A percentile compares a stretch with the other conserved stretches of the same genome.
Evolutionary conservation across 2,329 filamentous ascomycete genomes (phyloP).

Genomic region (Emmonsiellopsis sp.): DNA sequence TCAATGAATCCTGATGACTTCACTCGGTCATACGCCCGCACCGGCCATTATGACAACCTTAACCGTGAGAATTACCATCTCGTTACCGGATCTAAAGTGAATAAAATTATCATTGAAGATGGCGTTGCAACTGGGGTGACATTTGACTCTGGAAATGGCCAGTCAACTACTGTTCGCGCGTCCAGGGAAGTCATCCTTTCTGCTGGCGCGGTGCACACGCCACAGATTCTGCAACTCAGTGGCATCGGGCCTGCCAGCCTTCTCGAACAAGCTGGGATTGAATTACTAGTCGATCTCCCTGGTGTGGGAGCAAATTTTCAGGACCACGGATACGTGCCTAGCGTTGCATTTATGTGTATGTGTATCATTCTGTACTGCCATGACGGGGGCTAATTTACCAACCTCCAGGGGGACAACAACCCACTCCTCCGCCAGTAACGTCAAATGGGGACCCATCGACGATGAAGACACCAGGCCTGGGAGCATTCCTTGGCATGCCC

Average conservation of each 20-base stretch:
- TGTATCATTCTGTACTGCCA: background rate
- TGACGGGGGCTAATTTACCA: background rate
- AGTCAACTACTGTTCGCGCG: background rate
- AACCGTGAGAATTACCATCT: constrained; percentile 2
- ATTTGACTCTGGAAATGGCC: background rate
- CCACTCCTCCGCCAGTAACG: background rate
- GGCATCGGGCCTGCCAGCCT: constrained; percentile 35
- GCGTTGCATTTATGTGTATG: background rate
- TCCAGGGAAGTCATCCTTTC: constrained; percentile 31
- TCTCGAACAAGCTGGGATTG: constrained; percentile 30
- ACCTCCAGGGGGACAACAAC: background rate
- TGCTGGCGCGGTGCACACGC: constrained; percentile 31
- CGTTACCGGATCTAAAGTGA: constrained; percentile 9
- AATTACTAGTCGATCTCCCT: constrained; percentile 35
- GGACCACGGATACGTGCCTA: constrained; percentile 9
- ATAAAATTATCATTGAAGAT: constrained; percentile 9
- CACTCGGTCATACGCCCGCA: background rate
- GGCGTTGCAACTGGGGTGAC: background rate
- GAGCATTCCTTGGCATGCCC: background rate
- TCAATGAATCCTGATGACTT: background rate
- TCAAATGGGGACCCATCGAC: background rate
- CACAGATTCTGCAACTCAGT: constrained; percentile 39
- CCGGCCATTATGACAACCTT: background rate
- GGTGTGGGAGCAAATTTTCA: constrained; percentile 34
- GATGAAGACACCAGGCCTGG: background rate